phyloP scores from a whole-genome alignment of 2,329 filamentous ascomycete species.

The Cytospora chrysosperma region DNA sequence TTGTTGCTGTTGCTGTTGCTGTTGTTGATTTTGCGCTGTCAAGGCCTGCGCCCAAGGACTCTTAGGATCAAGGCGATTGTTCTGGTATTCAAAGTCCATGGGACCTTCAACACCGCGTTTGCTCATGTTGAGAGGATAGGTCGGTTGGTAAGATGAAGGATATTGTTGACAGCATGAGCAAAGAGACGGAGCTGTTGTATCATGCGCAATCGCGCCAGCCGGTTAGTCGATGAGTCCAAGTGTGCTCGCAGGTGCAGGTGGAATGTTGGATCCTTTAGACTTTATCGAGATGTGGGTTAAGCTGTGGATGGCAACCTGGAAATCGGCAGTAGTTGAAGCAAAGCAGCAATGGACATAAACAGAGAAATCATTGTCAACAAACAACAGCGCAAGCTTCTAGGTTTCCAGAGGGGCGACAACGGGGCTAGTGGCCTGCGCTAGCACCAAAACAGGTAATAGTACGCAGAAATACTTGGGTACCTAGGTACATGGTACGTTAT shows the following conservation, averaged over 20 bases:
- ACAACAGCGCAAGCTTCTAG: not conserved
- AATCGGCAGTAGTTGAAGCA: not conserved
- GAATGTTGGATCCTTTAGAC: not conserved
- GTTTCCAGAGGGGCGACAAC: not conserved
- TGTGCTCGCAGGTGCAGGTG: not conserved
- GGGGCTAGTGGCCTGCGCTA: not conserved
- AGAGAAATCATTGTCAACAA: not conserved
- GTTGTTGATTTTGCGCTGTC: not conserved
- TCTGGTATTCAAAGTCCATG: constrained; percentile 16
- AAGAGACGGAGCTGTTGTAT: constrained; percentile 2
- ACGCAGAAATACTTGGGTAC: not conserved
- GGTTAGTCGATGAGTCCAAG: not conserved
- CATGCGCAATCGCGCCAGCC: not conserved
- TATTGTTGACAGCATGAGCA: not conserved
- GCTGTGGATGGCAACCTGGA: not conserved
- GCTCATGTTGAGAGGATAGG: not conserved
- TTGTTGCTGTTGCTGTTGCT: constrained; percentile 35
- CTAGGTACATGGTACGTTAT: not conserved
- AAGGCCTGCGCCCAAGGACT: constrained; percentile 5
- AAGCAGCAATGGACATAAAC: not conserved
- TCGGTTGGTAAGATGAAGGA: not conserved
- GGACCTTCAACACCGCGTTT: constrained; percentile 12
- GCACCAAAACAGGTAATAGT: too few relatives aligned
- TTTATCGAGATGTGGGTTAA: not conserved
- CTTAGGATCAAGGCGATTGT: not conserved